Conservation (phyloP, 345 rosid genomes). For the Melastoma malabathricum region DNA sequence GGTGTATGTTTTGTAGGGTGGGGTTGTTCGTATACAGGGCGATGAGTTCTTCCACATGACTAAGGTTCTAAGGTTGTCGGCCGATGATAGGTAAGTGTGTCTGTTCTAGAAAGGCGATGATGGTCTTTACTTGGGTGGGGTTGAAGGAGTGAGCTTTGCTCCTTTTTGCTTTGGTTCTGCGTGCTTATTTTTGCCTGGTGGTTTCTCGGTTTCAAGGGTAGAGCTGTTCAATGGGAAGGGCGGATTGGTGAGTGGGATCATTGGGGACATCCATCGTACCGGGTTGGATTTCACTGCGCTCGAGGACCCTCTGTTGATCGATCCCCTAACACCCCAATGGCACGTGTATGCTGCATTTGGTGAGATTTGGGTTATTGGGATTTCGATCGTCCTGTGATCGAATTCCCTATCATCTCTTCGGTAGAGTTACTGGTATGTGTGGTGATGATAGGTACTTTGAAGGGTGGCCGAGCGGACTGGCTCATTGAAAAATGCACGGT, state of each 20-base stretch:
- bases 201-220: constrained; percentile 33
- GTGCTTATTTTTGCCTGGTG: neutral
- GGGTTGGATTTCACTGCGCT: constrained; percentile 56
- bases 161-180: neutral
- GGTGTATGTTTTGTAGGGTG: constrained; percentile 36
- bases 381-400: neutral
- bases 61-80: constrained; percentile 53
- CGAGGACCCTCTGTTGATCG: constrained; percentile 38
- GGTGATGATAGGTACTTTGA: constrained; percentile 78
- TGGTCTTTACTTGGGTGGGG: neutral
- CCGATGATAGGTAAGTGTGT: constrained; percentile 32
- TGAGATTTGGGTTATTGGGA: constrained; percentile 14
- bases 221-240: constrained; percentile 96
- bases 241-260: constrained; percentile 50
- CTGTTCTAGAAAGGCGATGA: no score
- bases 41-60: constrained; percentile 88
- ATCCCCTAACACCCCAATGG: constrained; percentile 37
- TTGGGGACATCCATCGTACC: constrained; percentile 41
- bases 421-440: neutral
- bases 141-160: neutral
- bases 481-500: constrained; percentile 90
- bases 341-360: constrained; percentile 87
- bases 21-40: constrained; percentile 52
- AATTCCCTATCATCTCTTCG: neutral
- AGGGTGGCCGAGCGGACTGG: constrained; percentile 97